Base-by-base conservation (phyloP, 805 yeast species). In the Metschnikowia shivogae region DNA sequence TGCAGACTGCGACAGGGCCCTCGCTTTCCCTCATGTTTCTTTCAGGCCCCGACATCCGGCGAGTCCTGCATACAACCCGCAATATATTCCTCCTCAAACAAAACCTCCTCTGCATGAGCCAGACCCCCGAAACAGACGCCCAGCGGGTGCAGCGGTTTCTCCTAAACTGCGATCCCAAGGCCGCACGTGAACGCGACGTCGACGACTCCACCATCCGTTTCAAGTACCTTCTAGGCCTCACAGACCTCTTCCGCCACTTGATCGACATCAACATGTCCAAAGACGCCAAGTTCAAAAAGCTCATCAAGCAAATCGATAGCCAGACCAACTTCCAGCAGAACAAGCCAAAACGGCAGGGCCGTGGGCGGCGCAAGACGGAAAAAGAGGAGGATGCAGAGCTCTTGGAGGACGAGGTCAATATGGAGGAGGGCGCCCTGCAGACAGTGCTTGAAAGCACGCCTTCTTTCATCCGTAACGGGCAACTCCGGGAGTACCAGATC, bases 381-480 rank as follows among this genome's bases (percentile, higher is more conserved):
- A 85, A 88, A 64, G 97, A 92, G 63, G 99, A 92, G 65, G 98
- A 92, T 63, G 95, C 89, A 2, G 97, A 92, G 63, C 73, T 92
- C 46, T 74, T 92, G 58, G 80, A 82, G 45, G 96, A 86, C 46
- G 97, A 89, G 63, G 88, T 79, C 50, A 79, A 72, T 39, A 86
- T 77, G 50, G 72, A 64, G 33, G 75, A 71, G 29, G 79, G 75
- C 31, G 72, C 83, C 3, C 35, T 24, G 35, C 65, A 62, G 34
- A 82, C 89, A 0, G 84, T 86, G n/a, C 72, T 92, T 42, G 84
- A 95, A 0, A 96, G 88, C 58, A 80, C 92, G 0, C 99, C 99
- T 0, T 72, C 80, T 3, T 92, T 75, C 60, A 70, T 92, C 35
- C 67, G 81, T 33, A 65, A 63, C 6, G 99, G 99, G 8, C 74